Base-by-base conservation (phyloP, 306 rosid species). In the Morella rubra region DNA sequence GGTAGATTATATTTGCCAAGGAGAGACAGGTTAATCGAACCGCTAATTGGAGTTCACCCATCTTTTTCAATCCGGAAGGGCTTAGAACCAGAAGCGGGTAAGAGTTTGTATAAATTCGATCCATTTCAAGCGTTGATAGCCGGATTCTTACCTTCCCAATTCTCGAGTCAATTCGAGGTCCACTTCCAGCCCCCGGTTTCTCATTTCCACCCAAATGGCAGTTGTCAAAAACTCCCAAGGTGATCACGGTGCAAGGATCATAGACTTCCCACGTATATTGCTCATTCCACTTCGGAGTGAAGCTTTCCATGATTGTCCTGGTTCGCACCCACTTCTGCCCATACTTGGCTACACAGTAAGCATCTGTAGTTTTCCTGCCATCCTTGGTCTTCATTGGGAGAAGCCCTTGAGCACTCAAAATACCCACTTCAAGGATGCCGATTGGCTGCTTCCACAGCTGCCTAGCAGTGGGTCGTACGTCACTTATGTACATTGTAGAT, bases 281-380 rank as follows among this genome's bases (percentile, higher is more conserved):
- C 76, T 89, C 93, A 64, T 89, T 89, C 93, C 93, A 89, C 70
- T 83, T 86, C 11, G 93, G 93, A 59, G 44, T 89, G 65, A 69
- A 84, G 75, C 87, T 92, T 18, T 84, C 90, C 0, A 85, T 85
- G 67, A 90, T 83, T 49, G 97, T 90, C 41, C 93, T 90, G 50
- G 96, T 90, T 83, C 97, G 81, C 18, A 92, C 92, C 97, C 97
- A 92, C 71, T 92, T 92, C 78, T 82, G 93, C 7, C 96, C 97
- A 66, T 90, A 92, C 51, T 88, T 92, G 3, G 96, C 97, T 7
- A 92, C 92, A 60, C 96, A 92, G 51, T 92, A 92, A 32, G 93
- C 90, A 80, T 92, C 92, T 3, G 93, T 88, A 13, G 89, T 80
- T 4, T 81, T 46, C 66, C 79, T 86, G 1, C 89, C 97, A 59